These are phyloP conservation scores for Rubroboletus pulcherrimus DNA, from an alignment of 768 basidiomycete genomes.

Conservation along the genomic window DNA sequence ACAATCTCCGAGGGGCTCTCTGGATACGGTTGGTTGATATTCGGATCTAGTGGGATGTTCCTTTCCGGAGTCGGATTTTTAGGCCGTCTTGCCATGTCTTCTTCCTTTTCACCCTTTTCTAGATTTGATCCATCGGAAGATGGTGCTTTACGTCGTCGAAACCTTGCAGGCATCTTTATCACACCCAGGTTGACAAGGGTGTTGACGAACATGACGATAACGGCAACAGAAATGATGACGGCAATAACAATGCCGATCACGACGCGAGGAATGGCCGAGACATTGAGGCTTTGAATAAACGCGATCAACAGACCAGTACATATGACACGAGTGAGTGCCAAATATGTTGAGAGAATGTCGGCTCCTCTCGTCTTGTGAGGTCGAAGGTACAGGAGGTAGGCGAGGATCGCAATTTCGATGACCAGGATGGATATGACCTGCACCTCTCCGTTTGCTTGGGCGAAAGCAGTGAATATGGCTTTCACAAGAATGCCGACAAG, in stretches of 20 bases:
- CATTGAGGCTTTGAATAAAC: constrained; percentile 61
- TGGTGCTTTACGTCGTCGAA: constrained; percentile 14
- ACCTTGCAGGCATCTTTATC: constrained; percentile 19
- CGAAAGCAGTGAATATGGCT: constrained; percentile 69
- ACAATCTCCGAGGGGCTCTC: constrained; percentile 30
- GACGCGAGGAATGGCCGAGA: constrained; percentile 75
- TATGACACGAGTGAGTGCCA: constrained; percentile 64
- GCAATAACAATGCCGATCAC: constrained; percentile 74
- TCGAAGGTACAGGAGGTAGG: constrained; percentile 48
- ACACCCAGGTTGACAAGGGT: constrained; percentile 49
- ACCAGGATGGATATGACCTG: constrained; percentile 68
- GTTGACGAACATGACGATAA: constrained; percentile 68
- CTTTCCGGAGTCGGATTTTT: constrained; percentile 53
- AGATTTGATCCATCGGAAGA: constrained; percentile 17
- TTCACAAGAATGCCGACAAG: constrained; percentile 59
- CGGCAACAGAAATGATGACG: constrained; percentile 66
- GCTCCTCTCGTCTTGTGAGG: constrained; percentile 68
- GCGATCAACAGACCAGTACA: constrained; percentile 72
- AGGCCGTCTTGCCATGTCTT: constrained; percentile 34
- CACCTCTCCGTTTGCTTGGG: constrained; percentile 53
- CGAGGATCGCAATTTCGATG: constrained; percentile 60
- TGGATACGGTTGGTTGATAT: constrained; percentile 43
- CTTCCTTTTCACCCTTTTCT: constrained; percentile 29
- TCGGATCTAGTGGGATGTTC: constrained; percentile 38
- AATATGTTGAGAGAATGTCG: constrained; percentile 64